Percentiles rank a stretch among this genome's conserved stretches.
Conservation (phyloP, 139 green algal species). For the Picochlorum sp. region DNA sequence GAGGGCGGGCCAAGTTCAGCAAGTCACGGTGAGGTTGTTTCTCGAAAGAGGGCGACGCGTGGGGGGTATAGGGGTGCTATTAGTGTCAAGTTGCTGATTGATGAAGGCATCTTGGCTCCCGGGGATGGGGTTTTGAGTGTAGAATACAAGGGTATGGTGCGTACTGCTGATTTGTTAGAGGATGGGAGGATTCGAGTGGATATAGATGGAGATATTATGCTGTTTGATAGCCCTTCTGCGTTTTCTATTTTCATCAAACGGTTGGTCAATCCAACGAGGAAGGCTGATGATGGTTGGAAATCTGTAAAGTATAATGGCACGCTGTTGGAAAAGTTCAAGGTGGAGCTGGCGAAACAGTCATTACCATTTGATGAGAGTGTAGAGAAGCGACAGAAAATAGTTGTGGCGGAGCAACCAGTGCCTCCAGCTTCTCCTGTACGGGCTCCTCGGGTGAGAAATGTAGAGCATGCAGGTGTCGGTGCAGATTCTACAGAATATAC, state of each 20-base stretch:
- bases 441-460: slow-evolving; percentile 9
- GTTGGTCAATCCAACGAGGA: slow-evolving; percentile 65
- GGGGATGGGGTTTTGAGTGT: slow-evolving; percentile 54
- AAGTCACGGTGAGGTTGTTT: not conserved
- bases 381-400: not conserved
- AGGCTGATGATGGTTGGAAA: slow-evolving; percentile 86
- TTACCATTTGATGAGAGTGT: not conserved
- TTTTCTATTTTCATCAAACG: slow-evolving; percentile 81
- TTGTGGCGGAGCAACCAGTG: too few relatives aligned
- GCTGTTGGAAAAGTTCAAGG: slow-evolving; percentile 56
- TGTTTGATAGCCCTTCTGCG: slow-evolving; percentile 67
- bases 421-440: not conserved
- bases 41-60: not conserved
- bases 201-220: slow-evolving; percentile 20
- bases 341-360: slow-evolving; percentile 23
- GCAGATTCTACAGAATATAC: slow-evolving; percentile 32
- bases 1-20: not conserved
- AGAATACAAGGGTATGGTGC: slow-evolving; percentile 69
- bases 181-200: slow-evolving; percentile 52
- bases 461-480: slow-evolving; percentile 8
- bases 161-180: slow-evolving; percentile 36
- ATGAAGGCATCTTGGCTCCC: slow-evolving; percentile 56
- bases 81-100: slow-evolving; percentile 55
- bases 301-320: slow-evolving; percentile 41
- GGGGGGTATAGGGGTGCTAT: slow-evolving; percentile 29